These are phyloP conservation scores for Suhomyces vadensis DNA, from an alignment of 805 yeast species.

Conservation along the genomic window DNA sequence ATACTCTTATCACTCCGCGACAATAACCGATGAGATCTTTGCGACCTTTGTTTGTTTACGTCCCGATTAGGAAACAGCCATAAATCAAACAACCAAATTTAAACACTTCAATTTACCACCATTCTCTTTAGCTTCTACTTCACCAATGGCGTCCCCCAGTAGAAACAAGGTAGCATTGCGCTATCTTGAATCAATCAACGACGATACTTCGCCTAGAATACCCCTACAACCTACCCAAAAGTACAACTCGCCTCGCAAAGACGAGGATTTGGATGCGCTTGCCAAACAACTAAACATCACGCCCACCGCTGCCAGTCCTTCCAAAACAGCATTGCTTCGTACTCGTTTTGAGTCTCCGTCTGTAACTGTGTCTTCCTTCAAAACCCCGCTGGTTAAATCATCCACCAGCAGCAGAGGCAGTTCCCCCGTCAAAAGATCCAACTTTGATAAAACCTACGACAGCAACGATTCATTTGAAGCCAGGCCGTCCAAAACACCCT, in stretches of 20 bases:
- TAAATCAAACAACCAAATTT: slow-evolving; percentile 1
- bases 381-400: slow-evolving; percentile 28
- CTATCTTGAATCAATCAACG: slow-evolving; percentile 37
- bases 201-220: slow-evolving; percentile 24
- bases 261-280: slow-evolving; percentile 39
- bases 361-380: slow-evolving; percentile 44
- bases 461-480: neutral
- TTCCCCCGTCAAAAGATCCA: slow-evolving; percentile 12
- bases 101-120: neutral
- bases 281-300: slow-evolving; percentile 38
- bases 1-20: neutral
- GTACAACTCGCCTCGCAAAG: slow-evolving; percentile 23
- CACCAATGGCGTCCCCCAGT: slow-evolving; percentile 12
- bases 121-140: neutral
- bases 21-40: slow-evolving; percentile 3
- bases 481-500: neutral
- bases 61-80: slow-evolving; percentile 2
- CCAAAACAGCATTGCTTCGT: slow-evolving; percentile 29
- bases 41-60: slow-evolving; percentile 2
- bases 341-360: slow-evolving; percentile 42
- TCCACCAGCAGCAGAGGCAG: slow-evolving; percentile 20
- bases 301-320: slow-evolving; percentile 21
- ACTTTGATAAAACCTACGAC: neutral
- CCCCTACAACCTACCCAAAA: slow-evolving; percentile 35
- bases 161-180: slow-evolving; percentile 31